Base-by-base conservation (phyloP, 805 yeast genomes). In the Candida nemodendra region DNA sequence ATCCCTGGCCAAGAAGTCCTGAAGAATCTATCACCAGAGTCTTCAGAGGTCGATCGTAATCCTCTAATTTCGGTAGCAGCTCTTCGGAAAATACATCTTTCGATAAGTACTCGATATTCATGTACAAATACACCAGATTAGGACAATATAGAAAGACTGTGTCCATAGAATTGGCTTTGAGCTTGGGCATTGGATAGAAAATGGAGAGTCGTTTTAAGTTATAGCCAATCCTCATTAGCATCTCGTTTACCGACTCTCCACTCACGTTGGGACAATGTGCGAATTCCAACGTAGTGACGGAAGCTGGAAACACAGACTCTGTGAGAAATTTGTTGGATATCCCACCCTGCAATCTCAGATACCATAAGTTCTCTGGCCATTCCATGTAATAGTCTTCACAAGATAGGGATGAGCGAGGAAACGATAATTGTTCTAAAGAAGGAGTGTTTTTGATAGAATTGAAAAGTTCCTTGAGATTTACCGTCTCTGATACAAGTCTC, bases 401-500 rank as follows among this genome's bases (percentile, higher is more conserved):
- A 18, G 76, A 71, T 8, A 90, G 76, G 0, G 96, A 87, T 1
- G 95, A 83, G 47, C 98, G 68, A 1, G 99, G 98, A 50, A 91
- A 90, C 14, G 90, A 80, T 30, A 93, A 65, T 38, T 81, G 84
- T 23, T 87, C 86, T 39, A 93, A 66, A 12, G 74, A 54, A 28
- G 74, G 71, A 18, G 84, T 71, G 32, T 73, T 74, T 34, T 74
- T 68, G 27, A 93, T 84, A 2, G 95, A 83, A 22, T 69, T 69
- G 60, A 93, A 89, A 13, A 93, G 65, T 54, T 87, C 93, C 33
- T 79, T 74, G 34, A 93, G 66, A 48, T 89, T 90, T 5, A 93
- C 84, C 0, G 95, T 86, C 61, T 90, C 98, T 3, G 95, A 84
- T 3, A 91, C 97, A 17, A 89, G 67, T 9, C 95, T 77, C 42